Evolutionary conservation across 75 land plant species (phyloP), one percentile per base, ranked within the genome.

Genomic region (Gnetum montanum): DNA sequence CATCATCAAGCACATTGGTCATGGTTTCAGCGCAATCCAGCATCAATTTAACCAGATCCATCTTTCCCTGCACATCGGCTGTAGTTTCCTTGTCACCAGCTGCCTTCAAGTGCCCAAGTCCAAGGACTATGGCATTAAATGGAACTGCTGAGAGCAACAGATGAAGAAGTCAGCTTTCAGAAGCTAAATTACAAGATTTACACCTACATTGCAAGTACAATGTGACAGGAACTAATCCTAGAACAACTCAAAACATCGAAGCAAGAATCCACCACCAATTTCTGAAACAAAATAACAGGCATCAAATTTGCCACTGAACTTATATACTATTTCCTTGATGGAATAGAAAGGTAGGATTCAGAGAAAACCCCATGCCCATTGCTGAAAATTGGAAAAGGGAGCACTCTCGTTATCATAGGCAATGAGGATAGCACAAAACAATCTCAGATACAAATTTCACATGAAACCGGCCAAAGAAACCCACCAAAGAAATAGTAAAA

Each of bases 1-100:
- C 77, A 64, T 71, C 77, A 52, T 74, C 61, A 31, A 74, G 77
- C n/a, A 74, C 68, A 50, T 58, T 69, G 11, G 74, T 74, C 77
- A 74, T 74, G 25, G 77, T 70, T 58, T 69, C 73, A 2, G 77
- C 73, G 34, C 74, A 74, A 45, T 69, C 77, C 18, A 70, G 62
- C 77, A 74, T 74, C 63, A 74, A 46, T 53, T 74, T 66, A 13
- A 74, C 62, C 3, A 74, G 41, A 49, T 74, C 75, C 54, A 19
- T 41, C 53, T 64, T 61, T 8, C 70, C 77, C 29, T 34, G 36
- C 13, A 44, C 43, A 34, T 19, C 68, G 15, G 58, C 75, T 20
- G 57, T 16, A 8, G 44, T 33, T 8, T 48, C 66, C 20, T 47
- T 64, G 20, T 44, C 54, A 41, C 34, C 68, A 28, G 40, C 33